Evolutionary conservation across 306 rosid species (phyloP).

Genomic region (Chamaecrista fasciculata): DNA sequence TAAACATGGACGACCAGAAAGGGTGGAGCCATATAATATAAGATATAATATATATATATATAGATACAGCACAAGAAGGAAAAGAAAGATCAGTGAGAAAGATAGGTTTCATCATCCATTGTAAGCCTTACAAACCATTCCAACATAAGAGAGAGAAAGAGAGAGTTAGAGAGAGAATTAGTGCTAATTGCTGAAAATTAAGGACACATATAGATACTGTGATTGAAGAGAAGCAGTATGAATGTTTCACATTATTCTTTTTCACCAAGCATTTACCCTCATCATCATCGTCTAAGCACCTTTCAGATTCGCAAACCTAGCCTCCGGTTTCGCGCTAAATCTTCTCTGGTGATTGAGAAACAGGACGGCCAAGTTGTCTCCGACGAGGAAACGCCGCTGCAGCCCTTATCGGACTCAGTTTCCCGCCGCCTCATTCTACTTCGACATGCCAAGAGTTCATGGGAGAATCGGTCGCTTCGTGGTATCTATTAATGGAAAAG

Average conservation of each 20-base stretch:
- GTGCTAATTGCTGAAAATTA: neutral
- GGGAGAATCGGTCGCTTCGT: constrained; percentile 64
- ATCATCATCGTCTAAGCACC: neutral
- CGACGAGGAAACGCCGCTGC: constrained; percentile 35
- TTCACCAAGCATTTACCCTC: constrained; percentile 3
- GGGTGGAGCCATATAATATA: too few relatives aligned
- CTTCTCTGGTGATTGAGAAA: constrained; percentile 49
- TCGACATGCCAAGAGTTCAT: constrained; percentile 82
- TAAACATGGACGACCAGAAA: too few relatives aligned
- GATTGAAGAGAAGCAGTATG: constrained; percentile 17
- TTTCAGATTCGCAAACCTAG: constrained; percentile 43
- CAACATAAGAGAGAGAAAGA: neutral
- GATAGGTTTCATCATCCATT: neutral
- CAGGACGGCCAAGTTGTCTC: constrained; percentile 46
- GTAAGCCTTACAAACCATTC: neutral
- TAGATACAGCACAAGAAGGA: neutral
- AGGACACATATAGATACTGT: neutral
- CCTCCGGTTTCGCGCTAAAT: constrained; percentile 33
- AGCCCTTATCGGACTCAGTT: constrained; percentile 35
- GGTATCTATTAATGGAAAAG: constrained; percentile 38
- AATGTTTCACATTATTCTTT: neutral
- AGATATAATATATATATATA: too few relatives aligned
- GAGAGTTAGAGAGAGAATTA: neutral
- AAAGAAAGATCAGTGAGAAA: neutral
- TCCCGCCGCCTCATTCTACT: constrained; percentile 94